Evolutionary conservation across 805 yeast genomes (phyloP), one percentile per base, ranked within the genome.

Genomic region (Nakazawaea populi): DNA sequence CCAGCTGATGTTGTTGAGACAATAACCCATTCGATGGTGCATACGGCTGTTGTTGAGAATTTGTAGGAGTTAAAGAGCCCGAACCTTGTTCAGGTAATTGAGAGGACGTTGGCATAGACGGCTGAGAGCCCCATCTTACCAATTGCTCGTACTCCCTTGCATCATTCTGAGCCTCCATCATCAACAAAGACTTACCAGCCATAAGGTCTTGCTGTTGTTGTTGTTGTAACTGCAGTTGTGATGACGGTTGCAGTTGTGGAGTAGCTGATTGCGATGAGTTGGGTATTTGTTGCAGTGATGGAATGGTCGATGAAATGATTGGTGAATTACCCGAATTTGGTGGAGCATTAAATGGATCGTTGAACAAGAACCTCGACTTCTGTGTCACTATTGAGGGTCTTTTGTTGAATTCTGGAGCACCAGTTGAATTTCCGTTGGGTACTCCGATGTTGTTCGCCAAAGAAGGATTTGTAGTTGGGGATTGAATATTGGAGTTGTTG

Each of bases 291-390:
- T 38, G 34, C 31, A 43, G 47, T 10, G 58, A 52, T 31, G 52
- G 50, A 39, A 35, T 28, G 38, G 49, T n/a, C 11, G 49, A 30
- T 18, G 47, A 24, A 42, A 42, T 24, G 46, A 40, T 44, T 46
- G 59, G 35, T 46, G 52, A 61, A 51, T 30, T 56, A 46, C 27
- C 54, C 41, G 24, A 52, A 55, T 28, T 55, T 24, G 49, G 45
- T 14, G 54, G 45, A 44, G 47, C 45, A 28, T 54, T 65, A 58
- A 77, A 77, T 8, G 89, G 88, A 60, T 84, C 89, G 56, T 83
- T 77, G 61, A 85, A 85, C 38, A 85, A 71, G 59, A 85, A 83
- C 57, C 89, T 73, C n/a, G 87, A 82, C 56, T 87, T 69, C 60
- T 80, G 85, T 51, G 73, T 70, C 37, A 80, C 80, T 45, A 79